phyloP scores from a whole-genome alignment of 345 rosid genomes.

The Linum tenue region DNA sequence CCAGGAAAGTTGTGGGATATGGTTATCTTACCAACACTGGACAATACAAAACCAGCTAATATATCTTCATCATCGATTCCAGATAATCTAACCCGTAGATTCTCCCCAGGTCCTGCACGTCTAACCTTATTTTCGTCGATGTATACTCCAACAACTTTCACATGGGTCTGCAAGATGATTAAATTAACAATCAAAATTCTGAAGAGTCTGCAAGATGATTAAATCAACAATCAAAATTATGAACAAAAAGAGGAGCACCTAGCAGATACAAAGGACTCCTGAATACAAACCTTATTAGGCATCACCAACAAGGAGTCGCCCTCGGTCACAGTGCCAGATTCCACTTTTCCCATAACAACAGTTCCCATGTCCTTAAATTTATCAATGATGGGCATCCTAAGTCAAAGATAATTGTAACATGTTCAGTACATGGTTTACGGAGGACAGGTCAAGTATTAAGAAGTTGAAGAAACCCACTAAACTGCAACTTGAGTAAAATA shows the following conservation, averaged over 20 bases:
- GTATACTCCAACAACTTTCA: conserved; percentile 62
- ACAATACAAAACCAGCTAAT: conserved; percentile 77
- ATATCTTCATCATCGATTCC: conserved; percentile 95
- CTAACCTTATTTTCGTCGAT: conserved; percentile 74
- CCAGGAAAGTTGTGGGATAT: background rate
- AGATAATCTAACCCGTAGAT: conserved; percentile 65
- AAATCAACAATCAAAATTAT: background rate
- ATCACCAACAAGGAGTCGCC: conserved; percentile 77
- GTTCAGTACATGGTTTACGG: too few species aligned
- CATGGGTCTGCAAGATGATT: conserved; percentile 44
- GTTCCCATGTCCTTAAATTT: conserved; percentile 99
- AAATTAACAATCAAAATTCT: background rate
- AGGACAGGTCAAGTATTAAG: background rate
- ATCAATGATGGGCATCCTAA: conserved; percentile 94
- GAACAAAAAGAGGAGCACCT: background rate
- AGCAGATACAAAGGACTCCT: background rate
- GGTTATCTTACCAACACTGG: conserved; percentile 51
- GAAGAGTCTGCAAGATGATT: background rate
- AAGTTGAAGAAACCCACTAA: background rate
- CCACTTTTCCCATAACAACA: conserved; percentile 92
- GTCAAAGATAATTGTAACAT: background rate
- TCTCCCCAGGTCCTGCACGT: conserved; percentile 92
- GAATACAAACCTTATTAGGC: conserved; percentile 79
- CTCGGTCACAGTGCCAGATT: conserved; percentile 79
- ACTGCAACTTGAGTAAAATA: background rate